phyloP scores from a whole-genome alignment of 495 filamentous ascomycete genomes.

The Penicillium roqueforti region DNA sequence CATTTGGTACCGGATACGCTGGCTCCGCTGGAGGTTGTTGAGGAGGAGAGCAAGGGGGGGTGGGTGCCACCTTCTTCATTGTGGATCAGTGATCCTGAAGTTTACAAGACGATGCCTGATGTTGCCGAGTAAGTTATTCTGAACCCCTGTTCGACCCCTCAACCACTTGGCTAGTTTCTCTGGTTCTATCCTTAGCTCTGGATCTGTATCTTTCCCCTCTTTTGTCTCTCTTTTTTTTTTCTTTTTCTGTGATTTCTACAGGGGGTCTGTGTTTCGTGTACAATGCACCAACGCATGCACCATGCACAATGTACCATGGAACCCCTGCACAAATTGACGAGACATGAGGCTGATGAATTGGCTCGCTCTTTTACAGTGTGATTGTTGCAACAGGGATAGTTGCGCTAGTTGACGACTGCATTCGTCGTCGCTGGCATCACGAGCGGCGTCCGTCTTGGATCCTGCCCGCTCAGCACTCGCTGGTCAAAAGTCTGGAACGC shows the following conservation, averaged over 20 bases:
- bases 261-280: not conserved
- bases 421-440: slow-evolving; percentile 72
- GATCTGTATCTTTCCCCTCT: not conserved
- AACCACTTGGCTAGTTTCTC: not conserved
- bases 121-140: slow-evolving; percentile 85
- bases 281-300: slow-evolving; percentile 5
- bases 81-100: slow-evolving; percentile 72
- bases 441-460: slow-evolving; percentile 56
- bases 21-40: slow-evolving; percentile 61
- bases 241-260: not conserved
- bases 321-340: not conserved
- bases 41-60: slow-evolving; percentile 74
- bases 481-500: slow-evolving; percentile 59
- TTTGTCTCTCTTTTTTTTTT: not conserved
- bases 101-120: slow-evolving; percentile 67
- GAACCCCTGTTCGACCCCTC: not conserved
- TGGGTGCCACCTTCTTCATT: slow-evolving; percentile 90
- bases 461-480: slow-evolving; percentile 52
- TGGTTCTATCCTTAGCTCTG: not conserved
- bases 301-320: not conserved
- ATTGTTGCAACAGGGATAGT: slow-evolving; percentile 89
- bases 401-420: slow-evolving; percentile 87
- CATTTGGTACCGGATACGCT: slow-evolving; percentile 81
- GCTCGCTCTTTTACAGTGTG: slow-evolving; percentile 49
- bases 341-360: slow-evolving; percentile 24